Evolutionary conservation across 192 early-diverging fungal species (phyloP).

Genomic region (Podila minutissima): DNA sequence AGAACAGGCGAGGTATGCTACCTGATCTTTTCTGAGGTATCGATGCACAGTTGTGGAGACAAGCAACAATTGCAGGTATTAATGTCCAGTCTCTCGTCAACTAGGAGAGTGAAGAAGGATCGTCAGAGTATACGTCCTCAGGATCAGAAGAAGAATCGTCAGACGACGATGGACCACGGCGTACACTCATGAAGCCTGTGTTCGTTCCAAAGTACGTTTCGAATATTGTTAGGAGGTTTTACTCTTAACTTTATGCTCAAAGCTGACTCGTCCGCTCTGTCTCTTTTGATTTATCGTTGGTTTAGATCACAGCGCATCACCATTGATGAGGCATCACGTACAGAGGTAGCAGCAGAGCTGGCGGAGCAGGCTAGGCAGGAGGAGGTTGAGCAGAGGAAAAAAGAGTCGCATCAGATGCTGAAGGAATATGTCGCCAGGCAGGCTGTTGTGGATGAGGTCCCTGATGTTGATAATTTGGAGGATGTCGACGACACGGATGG

Average conservation of each 20-base stretch:
- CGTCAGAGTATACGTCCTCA: conserved; percentile 69
- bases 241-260: not conserved
- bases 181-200: conserved; percentile 84
- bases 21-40: no score
- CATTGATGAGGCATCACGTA: conserved; percentile 63
- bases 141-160: conserved; percentile 80
- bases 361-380: conserved; percentile 61
- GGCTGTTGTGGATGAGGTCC: conserved; percentile 60
- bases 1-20: conserved; percentile 42
- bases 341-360: conserved; percentile 65
- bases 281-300: not conserved
- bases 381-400: conserved; percentile 69
- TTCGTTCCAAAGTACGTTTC: conserved; percentile 88
- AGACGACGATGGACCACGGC: conserved; percentile 37
- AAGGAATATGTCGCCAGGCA: conserved; percentile 77
- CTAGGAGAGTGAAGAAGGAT: conserved; percentile 56
- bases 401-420: conserved; percentile 81
- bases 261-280: not conserved
- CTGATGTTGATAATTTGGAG: conserved; percentile 31
- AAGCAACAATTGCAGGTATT: not conserved
- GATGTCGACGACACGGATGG: conserved; percentile 94
- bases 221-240: not conserved
- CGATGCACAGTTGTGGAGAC: no score
- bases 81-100: conserved; percentile 1
- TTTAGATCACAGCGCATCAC: conserved; percentile 69